Percentiles rank a stretch among this genome's conserved stretches.
These are phyloP conservation scores for Cicer cuneatum DNA, from an alignment of 306 rosid genomes.

Conservation along the genomic window DNA sequence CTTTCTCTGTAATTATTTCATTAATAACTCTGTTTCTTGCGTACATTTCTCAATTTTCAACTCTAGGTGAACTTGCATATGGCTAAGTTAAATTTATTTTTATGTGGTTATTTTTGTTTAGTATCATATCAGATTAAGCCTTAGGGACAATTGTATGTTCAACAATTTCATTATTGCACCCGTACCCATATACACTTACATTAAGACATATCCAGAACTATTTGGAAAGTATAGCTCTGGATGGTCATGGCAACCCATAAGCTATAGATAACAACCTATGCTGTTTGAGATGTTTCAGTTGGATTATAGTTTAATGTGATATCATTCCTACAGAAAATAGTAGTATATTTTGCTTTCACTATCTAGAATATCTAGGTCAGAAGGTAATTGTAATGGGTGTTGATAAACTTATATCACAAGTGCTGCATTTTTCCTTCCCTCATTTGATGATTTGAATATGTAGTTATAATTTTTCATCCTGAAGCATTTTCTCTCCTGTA, in stretches of 20 bases:
- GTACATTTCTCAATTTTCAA: conserved; percentile 12
- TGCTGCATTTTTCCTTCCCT: conserved; percentile 31
- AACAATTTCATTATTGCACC: no score
- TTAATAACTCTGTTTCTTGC: conserved; percentile 8
- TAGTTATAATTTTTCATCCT: conserved; percentile 22
- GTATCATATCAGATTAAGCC: neutral
- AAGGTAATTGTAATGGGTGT: neutral
- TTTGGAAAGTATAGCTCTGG: neutral
- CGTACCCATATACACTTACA: no score
- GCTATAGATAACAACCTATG: neutral
- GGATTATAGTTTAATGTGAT: neutral
- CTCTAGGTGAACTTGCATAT: conserved; percentile 12
- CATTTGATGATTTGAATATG: conserved; percentile 21
- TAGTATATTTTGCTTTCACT: conserved; percentile 18
- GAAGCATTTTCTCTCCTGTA: conserved; percentile 12
- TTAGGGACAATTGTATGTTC: neutral
- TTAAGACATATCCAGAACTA: no score
- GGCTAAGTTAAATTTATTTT: neutral
- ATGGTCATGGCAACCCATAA: neutral
- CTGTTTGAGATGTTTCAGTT: neutral
- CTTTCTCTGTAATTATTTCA: conserved; percentile 13
- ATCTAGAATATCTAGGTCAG: neutral
- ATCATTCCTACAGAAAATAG: neutral
- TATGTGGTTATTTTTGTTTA: conserved; percentile 1
- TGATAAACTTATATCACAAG: neutral